phyloP scores from a whole-genome alignment of 371 early-diverging fungal genomes.

The Chytridium lagenaria region DNA sequence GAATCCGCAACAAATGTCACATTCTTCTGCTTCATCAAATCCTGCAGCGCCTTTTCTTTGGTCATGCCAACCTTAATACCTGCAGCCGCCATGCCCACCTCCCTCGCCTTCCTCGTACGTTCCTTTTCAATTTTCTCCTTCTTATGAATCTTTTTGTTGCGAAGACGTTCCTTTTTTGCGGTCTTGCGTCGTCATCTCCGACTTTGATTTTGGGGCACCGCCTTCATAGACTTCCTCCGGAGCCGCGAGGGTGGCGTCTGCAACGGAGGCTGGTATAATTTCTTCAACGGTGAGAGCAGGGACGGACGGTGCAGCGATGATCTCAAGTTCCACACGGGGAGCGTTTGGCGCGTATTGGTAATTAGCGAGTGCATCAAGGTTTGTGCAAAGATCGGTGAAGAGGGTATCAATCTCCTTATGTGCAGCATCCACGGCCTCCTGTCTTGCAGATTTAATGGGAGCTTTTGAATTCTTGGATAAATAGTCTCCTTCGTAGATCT shows the following conservation, averaged over 20 bases:
- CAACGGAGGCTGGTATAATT: conserved; percentile 86
- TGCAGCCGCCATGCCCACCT: conserved; percentile 19
- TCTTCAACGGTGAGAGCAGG: conserved; percentile 96
- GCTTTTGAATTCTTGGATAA: conserved; percentile 58
- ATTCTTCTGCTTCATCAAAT: conserved; percentile 69
- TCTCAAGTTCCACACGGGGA: conserved; percentile 67
- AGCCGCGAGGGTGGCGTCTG: conserved; percentile 81
- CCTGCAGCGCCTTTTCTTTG: conserved; percentile 71
- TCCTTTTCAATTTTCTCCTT: conserved; percentile 66
- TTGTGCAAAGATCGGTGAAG: conserved; percentile 74
- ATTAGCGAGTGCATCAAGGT: conserved; percentile 91
- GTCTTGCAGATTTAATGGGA: conserved; percentile 68
- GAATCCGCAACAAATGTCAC: conserved; percentile 55
- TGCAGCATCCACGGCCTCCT: conserved; percentile 70
- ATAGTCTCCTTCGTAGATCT: conserved; percentile 92
- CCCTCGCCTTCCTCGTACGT: conserved; percentile 51
- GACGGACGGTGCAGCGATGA: conserved; percentile 67
- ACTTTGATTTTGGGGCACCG: conserved; percentile 58
- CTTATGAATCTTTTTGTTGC: conserved; percentile 66
- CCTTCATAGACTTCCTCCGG: conserved; percentile 91
- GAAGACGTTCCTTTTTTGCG: conserved; percentile 70
- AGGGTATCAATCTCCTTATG: conserved; percentile 81
- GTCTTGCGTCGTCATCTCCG: conserved; percentile 76
- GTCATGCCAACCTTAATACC: conserved; percentile 53
- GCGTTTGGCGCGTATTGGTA: conserved; percentile 86